These are phyloP conservation scores for Rusavskia elegans DNA, from an alignment of 495 filamentous ascomycete species.

Conservation along the genomic window DNA sequence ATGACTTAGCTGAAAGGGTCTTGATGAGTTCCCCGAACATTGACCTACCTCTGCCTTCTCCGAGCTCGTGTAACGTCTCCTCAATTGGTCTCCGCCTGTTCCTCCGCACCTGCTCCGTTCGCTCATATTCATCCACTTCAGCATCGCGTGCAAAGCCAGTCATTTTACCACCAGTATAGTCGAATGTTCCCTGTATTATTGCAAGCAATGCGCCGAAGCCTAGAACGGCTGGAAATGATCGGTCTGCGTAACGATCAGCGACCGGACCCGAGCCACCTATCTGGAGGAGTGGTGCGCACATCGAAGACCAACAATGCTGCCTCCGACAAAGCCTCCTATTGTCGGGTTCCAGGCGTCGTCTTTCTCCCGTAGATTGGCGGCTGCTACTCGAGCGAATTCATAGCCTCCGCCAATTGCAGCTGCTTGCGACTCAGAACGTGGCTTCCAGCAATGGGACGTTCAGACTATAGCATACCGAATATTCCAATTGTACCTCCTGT, in stretches of 20 bases:
- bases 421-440: slow-evolving; percentile 20
- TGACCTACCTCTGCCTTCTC: slow-evolving; percentile 70
- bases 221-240: slow-evolving; percentile 63
- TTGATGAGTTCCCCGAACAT: slow-evolving; percentile 9
- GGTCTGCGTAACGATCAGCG: slow-evolving; percentile 30
- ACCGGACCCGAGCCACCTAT: neutral
- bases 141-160: slow-evolving; percentile 39
- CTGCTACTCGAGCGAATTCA: slow-evolving; percentile 54
- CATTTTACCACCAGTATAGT: slow-evolving; percentile 59
- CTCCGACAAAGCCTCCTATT: slow-evolving; percentile 58
- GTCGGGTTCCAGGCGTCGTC: slow-evolving; percentile 56
- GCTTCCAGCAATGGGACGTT: neutral
- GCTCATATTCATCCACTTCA: slow-evolving; percentile 61
- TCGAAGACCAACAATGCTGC: slow-evolving; percentile 48
- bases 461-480: slow-evolving; percentile 35
- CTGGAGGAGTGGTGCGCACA: slow-evolving; percentile 24
- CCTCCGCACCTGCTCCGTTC: slow-evolving; percentile 60
- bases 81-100: slow-evolving; percentile 60
- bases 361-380: slow-evolving; percentile 64
- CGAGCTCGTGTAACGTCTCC: slow-evolving; percentile 67
- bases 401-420: slow-evolving; percentile 70
- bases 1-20: neutral
- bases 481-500: slow-evolving; percentile 47
- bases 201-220: slow-evolving; percentile 58
- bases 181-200: slow-evolving; percentile 47